Base-by-base conservation (phyloP, 345 rosid genomes). In the Eucalyptus victrix region DNA sequence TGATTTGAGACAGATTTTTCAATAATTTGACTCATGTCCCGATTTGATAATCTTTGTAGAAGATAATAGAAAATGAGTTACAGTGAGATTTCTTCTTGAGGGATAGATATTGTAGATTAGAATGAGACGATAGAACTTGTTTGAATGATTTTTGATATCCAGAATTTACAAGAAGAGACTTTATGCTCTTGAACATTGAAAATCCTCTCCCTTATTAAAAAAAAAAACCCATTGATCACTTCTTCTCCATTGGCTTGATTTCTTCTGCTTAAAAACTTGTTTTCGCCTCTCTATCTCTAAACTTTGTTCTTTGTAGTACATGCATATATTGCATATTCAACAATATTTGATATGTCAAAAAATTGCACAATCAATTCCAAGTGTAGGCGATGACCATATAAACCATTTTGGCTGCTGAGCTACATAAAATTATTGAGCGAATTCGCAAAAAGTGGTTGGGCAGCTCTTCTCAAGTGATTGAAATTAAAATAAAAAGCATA, bases 1-100 rank as follows among this genome's bases (percentile, higher is more conserved):
- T 19, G 8, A 34, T 40, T 0, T 26, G 8, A 72, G 5, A 3
- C 3, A 44, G 1, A 0, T 72, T 37, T 34, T 72, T 2, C 1
- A 37, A 24, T 34, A 13, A 72, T 72, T 23, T 3, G 8, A 42
- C 4, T 10, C 6, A 19, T 37, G 12, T 72, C 15, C 15, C 2
- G 1, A 72, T 37, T 72, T 34, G 15, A 37, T 9, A 34, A 10
- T 72, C 26, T 34, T 37, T 37, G 8, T 10, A 72, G 14, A 72
- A 19, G 1, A 37, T 72, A 40, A 10, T 19, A 2, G 26, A 40
- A 37, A 72, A 37, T 0, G 15, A 11, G 16, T 72, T 19, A 72
- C 19, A 37, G 23, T 72, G 4, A 37, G 81, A 72, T 72, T 34
- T 72, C 2, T 2, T 72, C 26, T 34, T 6, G 26, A 72, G 26